A percentile compares a stretch with the other conserved stretches of the same genome.
phyloP scores from a whole-genome alignment of 805 yeast genomes.

The Schwanniomyces occidentalis region DNA sequence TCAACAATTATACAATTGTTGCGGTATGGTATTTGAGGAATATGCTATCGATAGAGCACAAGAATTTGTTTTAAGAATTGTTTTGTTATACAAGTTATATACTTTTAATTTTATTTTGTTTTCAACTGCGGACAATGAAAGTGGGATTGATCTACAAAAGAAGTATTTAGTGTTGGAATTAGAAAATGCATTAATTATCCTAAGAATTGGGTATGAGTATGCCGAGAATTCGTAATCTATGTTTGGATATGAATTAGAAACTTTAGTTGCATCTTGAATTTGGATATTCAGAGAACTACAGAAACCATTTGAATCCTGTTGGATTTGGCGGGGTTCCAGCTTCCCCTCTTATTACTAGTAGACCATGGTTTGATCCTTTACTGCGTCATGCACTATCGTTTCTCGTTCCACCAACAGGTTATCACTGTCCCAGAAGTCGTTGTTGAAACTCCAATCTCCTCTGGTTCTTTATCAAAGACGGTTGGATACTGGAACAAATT shows the following conservation, averaged over 20 bases:
- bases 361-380: too few species aligned
- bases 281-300: too few species aligned
- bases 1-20: constrained; percentile 3
- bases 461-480: too few species aligned
- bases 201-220: constrained; percentile 3
- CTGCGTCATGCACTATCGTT: too few species aligned
- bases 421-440: too few species aligned
- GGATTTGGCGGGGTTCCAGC: too few species aligned
- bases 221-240: constrained; percentile 3
- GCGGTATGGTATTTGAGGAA: neutral
- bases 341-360: too few species aligned
- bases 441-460: too few species aligned
- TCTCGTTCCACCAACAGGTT: too few species aligned
- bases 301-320: too few species aligned
- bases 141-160: constrained; percentile 42
- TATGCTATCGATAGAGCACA: constrained; percentile 6
- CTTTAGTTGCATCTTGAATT: constrained; percentile 5
- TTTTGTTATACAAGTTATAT: constrained; percentile 2
- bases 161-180: constrained; percentile 4
- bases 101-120: constrained; percentile 3
- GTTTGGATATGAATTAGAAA: constrained; percentile 8
- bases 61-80: constrained; percentile 7
- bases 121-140: constrained; percentile 1
- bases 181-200: constrained; percentile 4
- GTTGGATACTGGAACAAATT: too few species aligned